Conservation (phyloP, 2,329 filamentous ascomycete species). For the Alternaria sp. region DNA sequence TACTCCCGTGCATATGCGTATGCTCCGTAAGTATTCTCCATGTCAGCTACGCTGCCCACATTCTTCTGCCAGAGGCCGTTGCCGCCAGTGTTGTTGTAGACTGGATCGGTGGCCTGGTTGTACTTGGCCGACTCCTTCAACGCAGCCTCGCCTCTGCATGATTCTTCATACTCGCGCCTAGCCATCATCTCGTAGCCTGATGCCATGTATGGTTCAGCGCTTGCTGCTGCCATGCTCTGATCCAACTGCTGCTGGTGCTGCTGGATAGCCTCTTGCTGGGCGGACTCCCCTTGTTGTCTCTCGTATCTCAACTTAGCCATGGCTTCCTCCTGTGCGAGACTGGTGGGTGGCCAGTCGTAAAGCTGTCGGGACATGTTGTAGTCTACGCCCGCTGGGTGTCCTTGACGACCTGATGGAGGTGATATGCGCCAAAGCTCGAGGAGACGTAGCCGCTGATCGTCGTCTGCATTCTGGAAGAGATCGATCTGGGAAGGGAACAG, state of each 20-base stretch:
- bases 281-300: constrained; percentile 43
- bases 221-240: constrained; percentile 35
- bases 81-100: constrained; percentile 59
- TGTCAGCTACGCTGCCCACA: constrained; percentile 51
- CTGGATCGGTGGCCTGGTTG: constrained; percentile 69
- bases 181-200: constrained; percentile 78
- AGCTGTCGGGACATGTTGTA: constrained; percentile 52
- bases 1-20: constrained; percentile 61
- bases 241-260: constrained; percentile 36
- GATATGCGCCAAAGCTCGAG: constrained; percentile 86
- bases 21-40: constrained; percentile 73
- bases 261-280: constrained; percentile 37
- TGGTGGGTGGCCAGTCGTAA: constrained; percentile 62
- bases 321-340: constrained; percentile 61
- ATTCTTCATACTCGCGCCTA: constrained; percentile 66
- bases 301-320: constrained; percentile 67
- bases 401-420: constrained; percentile 61
- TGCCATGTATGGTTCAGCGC: constrained; percentile 81
- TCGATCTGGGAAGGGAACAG: constrained; percentile 77
- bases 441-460: constrained; percentile 73
- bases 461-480: constrained; percentile 77
- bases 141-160: constrained; percentile 40
- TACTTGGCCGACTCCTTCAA: constrained; percentile 53
- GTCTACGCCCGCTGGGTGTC: constrained; percentile 46
- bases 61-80: constrained; percentile 58